Base-by-base conservation (phyloP, 2,329 filamentous ascomycete species). In the Pseudogymnoascus destructans region DNA sequence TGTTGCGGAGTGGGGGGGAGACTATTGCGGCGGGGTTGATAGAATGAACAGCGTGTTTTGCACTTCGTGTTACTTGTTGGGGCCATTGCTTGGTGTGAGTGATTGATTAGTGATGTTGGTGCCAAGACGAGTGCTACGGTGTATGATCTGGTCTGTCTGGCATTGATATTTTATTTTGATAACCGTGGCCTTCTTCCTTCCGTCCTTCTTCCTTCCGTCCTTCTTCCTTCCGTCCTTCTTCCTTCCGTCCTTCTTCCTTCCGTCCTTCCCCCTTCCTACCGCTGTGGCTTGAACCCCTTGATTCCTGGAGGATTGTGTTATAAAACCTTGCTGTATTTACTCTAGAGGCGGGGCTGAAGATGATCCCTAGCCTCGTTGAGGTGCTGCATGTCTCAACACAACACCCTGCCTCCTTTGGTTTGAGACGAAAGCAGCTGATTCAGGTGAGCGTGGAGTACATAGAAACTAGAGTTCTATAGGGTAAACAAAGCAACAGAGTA, bases 1-100 rank as follows among this genome's bases (percentile, higher is more conserved):
- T 97, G 25, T 72, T 98, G 57, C 78, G 93, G 61, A 83, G 83
- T 63, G 82, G 83, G 57, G 93, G 93, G 1, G 81, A 86, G 64
- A 97, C 93, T 1, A 79, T 97, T 60, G 93, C 89, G 9, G 90
- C 91, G 35, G 93, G 93, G 1, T 73, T 95, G 62, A 72, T 97
- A 65, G 91, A 95, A 52, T 52, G 46, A 52, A 52, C 46, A 52
- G 23, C 46, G 46, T 52, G 46, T 52, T 52, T 69, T 85, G 73
- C 72, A 60, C 59, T 46, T 19, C 9, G 40, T 17, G 46, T 19
- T 68, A 58, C 57, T 36, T 25, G 27, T 33, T 23, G 11, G 10
- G 25, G 10, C 19, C 23, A 19, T 36, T 58, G 57, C 30, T 23
- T n/a, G 30, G 13, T 57, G 54, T 38, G 32, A n/a, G n/a, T 30